Percentiles rank a stretch among this genome's conserved stretches.
These are phyloP conservation scores for Ploettnerulaceae sp. DNA, from an alignment of 2,329 filamentous ascomycete species.

Conservation along the genomic window DNA sequence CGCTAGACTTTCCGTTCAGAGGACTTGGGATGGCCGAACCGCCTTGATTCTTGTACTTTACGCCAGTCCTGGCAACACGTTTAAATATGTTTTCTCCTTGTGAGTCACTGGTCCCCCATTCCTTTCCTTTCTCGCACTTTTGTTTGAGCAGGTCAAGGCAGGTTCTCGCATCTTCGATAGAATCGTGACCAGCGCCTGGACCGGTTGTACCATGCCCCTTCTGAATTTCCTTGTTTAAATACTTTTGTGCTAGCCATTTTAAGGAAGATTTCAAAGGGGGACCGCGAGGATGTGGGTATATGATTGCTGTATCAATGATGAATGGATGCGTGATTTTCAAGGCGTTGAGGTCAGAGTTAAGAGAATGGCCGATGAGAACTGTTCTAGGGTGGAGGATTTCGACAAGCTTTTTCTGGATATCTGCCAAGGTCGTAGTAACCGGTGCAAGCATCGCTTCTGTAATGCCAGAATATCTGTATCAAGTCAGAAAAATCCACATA, in stretches of 20 bases:
- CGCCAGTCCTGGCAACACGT: conserved; percentile 62
- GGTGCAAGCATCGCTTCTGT: conserved; percentile 77
- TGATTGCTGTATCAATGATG: conserved; percentile 83
- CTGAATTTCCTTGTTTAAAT: conserved; percentile 82
- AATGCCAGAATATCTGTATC: conserved; percentile 72
- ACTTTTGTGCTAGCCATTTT: conserved; percentile 84
- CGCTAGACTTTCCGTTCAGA: conserved; percentile 56
- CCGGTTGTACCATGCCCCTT: conserved; percentile 56
- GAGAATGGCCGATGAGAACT: conserved; percentile 74
- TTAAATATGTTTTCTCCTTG: conserved; percentile 87
- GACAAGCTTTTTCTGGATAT: conserved; percentile 77
- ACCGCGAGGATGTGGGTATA: conserved; percentile 87
- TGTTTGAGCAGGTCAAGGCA: conserved; percentile 90
- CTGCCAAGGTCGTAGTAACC: conserved; percentile 75
- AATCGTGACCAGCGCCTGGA: conserved; percentile 69
- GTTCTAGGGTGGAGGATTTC: conserved; percentile 66
- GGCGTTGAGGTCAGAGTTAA: conserved; percentile 79
- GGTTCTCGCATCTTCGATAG: conserved; percentile 84
- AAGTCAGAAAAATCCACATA: conserved; percentile 19
- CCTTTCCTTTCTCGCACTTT: conserved; percentile 88
- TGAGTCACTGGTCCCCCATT: conserved; percentile 76
- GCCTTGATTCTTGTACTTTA: conserved; percentile 56
- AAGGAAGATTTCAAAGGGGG: conserved; percentile 85
- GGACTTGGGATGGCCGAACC: conserved; percentile 52
- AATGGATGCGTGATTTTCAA: conserved; percentile 86